Evolutionary conservation across 2,329 filamentous ascomycete genomes (phyloP), one percentile per base, ranked within the genome.

Genomic region (Colletotrichum cereale): DNA sequence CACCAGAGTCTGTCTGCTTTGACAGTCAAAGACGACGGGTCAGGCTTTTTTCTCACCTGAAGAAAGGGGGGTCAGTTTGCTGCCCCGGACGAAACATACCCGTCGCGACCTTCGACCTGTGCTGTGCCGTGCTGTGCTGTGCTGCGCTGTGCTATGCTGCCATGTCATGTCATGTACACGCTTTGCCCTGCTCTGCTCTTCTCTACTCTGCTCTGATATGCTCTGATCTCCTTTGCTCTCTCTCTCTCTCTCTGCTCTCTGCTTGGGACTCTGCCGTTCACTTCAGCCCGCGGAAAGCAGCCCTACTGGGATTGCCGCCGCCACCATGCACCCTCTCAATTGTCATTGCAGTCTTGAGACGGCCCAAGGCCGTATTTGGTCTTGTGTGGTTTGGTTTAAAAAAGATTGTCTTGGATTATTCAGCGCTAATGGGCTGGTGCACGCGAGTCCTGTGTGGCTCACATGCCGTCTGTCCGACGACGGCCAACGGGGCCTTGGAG

Each of bases 1-100:
- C 57, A 58, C 50, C 62, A 62, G 26, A 50, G 38, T 64, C 58
- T 72, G 38, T 64, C 58, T 72, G 69, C 65, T 69, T 69, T 69
- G 65, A 72, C 69, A 72, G 60, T 64, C 65, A 63, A 53, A 40
- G 50, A 71, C 52, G 50, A 71, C 52, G 57, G 56, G 50, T 21
- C 65, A 63, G 57, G 67, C 58, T 68, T 64, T 69, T 40, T 34
- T 47, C 65, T 64, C 53, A 42, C 65, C 58, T 72, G 65, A 55
- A 40, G 8, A 55, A 11, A 31, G 5, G n/a, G n/a, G 12, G 21
- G 24, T 29, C 40, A 12, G 52, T 44, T 11, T 36, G 14, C 53
- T 57, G 52, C 48, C 48, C 44, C 38, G n/a, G 50, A 47, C 69
- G 69, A 72, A 69, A 72, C 65, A 47, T 24, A 16, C 40, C n/a